These are phyloP conservation scores for Fusarium algeriense DNA, from an alignment of 2,329 filamentous ascomycete species.

Conservation along the genomic window DNA sequence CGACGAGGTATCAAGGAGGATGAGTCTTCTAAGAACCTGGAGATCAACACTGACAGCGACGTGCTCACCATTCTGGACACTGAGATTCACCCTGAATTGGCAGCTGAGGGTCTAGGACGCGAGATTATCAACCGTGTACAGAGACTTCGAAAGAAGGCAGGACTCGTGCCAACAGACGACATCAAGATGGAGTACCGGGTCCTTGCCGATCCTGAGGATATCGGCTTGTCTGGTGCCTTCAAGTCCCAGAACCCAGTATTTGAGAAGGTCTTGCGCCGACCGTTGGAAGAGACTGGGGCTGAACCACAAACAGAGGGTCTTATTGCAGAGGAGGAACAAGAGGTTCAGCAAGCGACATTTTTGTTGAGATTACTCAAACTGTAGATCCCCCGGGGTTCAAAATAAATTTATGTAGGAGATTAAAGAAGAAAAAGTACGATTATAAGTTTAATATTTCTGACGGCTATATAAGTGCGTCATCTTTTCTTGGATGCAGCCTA, in stretches of 20 bases:
- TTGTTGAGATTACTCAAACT: conserved; percentile 81
- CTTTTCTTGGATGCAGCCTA: conserved; percentile 48
- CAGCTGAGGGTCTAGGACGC: conserved; percentile 87
- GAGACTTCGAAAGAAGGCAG: conserved; percentile 91
- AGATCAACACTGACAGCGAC: conserved; percentile 89
- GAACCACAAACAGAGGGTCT: conserved; percentile 54
- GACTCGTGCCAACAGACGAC: conserved; percentile 90
- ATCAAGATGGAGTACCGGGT: conserved; percentile 94
- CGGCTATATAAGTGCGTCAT: conserved; percentile 23
- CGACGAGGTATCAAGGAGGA: conserved; percentile 82
- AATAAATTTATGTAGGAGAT: conserved; percentile 16
- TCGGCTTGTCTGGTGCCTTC: conserved; percentile 79
- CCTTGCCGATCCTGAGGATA: conserved; percentile 79
- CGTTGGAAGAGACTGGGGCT: conserved; percentile 67
- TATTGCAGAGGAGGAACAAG: conserved; percentile 86
- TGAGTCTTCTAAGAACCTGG: conserved; percentile 77
- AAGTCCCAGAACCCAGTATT: conserved; percentile 75
- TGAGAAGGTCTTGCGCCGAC: conserved; percentile 81
- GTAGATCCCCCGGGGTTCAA: conserved; percentile 54
- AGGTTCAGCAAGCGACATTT: conserved; percentile 86
- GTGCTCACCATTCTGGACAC: conserved; percentile 92
- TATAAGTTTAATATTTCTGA: conserved; percentile 15
- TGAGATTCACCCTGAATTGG: conserved; percentile 84
- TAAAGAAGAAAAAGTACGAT: conserved; percentile 18
- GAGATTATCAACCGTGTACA: conserved; percentile 96